Base-by-base conservation (phyloP, 108 stramenopile genomes). In the Nitzschia putrida region DNA sequence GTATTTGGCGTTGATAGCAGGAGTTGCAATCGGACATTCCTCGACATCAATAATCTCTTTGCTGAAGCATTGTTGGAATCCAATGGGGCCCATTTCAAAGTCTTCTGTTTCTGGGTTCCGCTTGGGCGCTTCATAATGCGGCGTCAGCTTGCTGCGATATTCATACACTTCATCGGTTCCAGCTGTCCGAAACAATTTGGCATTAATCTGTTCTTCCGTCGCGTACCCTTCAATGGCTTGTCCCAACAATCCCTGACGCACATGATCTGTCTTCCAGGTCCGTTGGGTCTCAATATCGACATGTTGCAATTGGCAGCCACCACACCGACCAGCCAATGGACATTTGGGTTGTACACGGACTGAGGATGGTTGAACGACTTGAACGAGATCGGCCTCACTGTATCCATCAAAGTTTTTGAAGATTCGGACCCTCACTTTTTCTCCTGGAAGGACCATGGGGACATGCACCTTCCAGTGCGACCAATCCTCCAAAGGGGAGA, bases 231-330 rank as follows among this genome's bases (percentile, higher is more conserved):
- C 71, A 21, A 74, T 58, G 7, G 66, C 34, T 56, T 77, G 72
- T 22, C 65, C 57, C 50, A 71, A 61, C 44, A 96, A 58, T 3
- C 85, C 91, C 23, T 97, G 95, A 69, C 88, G 86, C 23, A 94
- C 92, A 54, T 95, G 95, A 71, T 80, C 57, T 38, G 88, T 91
- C 76, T 99, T 99, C 95, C 96, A 96, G 26, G 84, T 51, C 50
- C 97, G 70, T 77, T 99, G 98, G 10, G 78, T 68, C n/a, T 80
- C 83, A 18, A 98, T 83, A 8, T 73, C 69, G 67, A 97, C 83
- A 66, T 99, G 98, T 69, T 99, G 98, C 66, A 94, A 96, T 75
- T 99, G 98, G 64, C 98, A 99, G 55, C 98, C 98, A 43, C 97
- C 97, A 74, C 98, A 99, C 11, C 67, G 71, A 7, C 68, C 83